Evolutionary conservation across 2,329 filamentous ascomycete genomes (phyloP).

Genomic region (Alternaria sp.): DNA sequence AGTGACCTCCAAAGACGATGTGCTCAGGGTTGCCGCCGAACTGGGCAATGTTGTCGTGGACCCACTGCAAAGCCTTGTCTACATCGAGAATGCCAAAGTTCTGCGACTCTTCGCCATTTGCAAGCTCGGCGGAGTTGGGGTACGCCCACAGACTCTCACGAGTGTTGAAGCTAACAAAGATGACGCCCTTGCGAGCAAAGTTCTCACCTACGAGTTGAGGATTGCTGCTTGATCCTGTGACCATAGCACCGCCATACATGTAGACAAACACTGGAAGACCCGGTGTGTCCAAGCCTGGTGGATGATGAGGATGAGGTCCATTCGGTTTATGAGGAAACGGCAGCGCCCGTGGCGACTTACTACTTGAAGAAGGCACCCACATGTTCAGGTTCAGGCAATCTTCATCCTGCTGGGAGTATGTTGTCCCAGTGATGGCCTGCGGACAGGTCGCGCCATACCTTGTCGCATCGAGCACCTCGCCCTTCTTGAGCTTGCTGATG

Average conservation of each 20-base stretch:
- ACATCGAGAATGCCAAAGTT: slow-evolving; percentile 52
- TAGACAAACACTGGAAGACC: slow-evolving; percentile 52
- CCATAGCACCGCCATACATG: slow-evolving; percentile 57
- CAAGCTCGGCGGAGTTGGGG: slow-evolving; percentile 53
- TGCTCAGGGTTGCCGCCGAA: slow-evolving; percentile 56
- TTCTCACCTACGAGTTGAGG: slow-evolving; percentile 55
- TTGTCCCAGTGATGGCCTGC: slow-evolving; percentile 33
- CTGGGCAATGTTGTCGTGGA: slow-evolving; percentile 47
- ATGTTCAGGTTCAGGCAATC: slow-evolving; percentile 54
- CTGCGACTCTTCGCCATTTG: slow-evolving; percentile 25
- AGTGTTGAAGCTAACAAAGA: slow-evolving; percentile 41
- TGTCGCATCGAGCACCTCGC: slow-evolving; percentile 29
- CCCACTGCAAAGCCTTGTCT: slow-evolving; percentile 51
- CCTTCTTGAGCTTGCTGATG: slow-evolving; percentile 19
- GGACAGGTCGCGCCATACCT: slow-evolving; percentile 37
- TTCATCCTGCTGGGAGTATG: slow-evolving; percentile 34
- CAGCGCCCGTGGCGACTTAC: slow-evolving; percentile 9
- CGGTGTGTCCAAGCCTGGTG: slow-evolving; percentile 6
- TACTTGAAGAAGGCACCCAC: slow-evolving; percentile 26
- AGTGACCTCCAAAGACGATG: slow-evolving; percentile 55
- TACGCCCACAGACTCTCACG: slow-evolving; percentile 53
- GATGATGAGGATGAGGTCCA: slow-evolving; percentile 10
- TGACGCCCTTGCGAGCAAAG: slow-evolving; percentile 36
- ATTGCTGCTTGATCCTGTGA: slow-evolving; percentile 54
- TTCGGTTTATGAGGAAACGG: slow-evolving; percentile 7